A percentile compares a stretch with the other conserved stretches of the same genome.
Evolutionary conservation across 192 early-diverging fungal genomes (phyloP).

Genomic region (Piromyces sp.): DNA sequence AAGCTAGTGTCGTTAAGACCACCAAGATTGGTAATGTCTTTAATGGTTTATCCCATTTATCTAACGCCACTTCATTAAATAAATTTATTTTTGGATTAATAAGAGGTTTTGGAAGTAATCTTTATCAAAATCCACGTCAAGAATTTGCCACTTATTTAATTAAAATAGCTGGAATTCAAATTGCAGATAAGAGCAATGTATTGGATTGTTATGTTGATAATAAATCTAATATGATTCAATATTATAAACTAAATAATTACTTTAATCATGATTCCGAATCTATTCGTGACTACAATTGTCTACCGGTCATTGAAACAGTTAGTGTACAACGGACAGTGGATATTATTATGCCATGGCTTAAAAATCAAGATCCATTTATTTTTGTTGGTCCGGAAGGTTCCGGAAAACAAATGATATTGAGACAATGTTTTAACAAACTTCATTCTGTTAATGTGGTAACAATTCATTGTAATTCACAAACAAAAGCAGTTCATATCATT

Average conservation of each 20-base stretch:
- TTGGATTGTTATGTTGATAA: conserved; percentile 20
- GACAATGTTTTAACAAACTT: conserved; percentile 24
- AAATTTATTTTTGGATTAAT: conserved; percentile 26
- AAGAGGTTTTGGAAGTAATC: conserved; percentile 27
- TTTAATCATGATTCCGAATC: conserved; percentile 10
- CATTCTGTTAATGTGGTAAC: conserved; percentile 17
- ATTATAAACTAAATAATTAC: conserved; percentile 13
- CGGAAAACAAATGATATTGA: conserved; percentile 33
- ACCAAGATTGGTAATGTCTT: conserved; percentile 25
- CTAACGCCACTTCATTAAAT: conserved; percentile 3
- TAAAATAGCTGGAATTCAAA: conserved; percentile 16
- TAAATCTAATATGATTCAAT: conserved; percentile 12
- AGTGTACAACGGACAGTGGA: conserved; percentile 22
- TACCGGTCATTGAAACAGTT: conserved; percentile 25
- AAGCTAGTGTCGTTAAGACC: conserved; percentile 22
- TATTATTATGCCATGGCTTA: conserved; percentile 33
- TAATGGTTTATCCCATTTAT: conserved; percentile 30
- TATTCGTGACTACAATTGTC: not conserved
- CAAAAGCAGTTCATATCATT: conserved; percentile 26
- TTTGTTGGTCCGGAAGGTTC: conserved; percentile 34
- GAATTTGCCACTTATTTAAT: conserved; percentile 25
- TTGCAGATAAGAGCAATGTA: conserved; percentile 18
- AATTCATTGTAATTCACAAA: conserved; percentile 41
- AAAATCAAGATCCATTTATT: conserved; percentile 18
- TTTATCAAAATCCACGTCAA: conserved; percentile 14